Evolutionary conservation across 495 filamentous ascomycete genomes (phyloP).

Genomic region (Hamigera avellanea): DNA sequence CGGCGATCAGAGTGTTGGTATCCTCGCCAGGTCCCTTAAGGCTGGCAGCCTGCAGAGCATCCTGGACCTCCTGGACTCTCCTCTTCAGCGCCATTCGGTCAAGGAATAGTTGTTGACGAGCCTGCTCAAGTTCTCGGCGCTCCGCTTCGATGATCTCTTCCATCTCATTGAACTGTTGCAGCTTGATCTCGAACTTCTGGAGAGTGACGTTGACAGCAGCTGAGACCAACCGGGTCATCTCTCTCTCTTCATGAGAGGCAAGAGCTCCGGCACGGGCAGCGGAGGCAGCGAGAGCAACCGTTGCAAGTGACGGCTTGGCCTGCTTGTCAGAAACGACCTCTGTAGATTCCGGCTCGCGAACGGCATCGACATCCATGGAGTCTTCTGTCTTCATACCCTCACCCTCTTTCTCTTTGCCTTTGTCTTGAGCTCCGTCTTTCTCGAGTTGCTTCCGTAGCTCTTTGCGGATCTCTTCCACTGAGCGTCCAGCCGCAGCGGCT

Average conservation of each 20-base stretch:
- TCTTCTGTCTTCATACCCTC: conserved; percentile 52
- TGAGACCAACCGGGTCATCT: conserved; percentile 85
- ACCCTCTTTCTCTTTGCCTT: conserved; percentile 43
- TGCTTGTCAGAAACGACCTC: conserved; percentile 17
- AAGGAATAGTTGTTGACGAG: conserved; percentile 82
- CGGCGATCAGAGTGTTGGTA: conserved; percentile 38
- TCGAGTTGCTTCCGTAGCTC: conserved; percentile 64
- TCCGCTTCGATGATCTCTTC: conserved; percentile 85
- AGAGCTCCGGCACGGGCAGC: conserved; percentile 79
- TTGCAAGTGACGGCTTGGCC: conserved; percentile 45
- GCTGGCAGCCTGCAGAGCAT: conserved; percentile 53
- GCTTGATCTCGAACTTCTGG: conserved; percentile 72
- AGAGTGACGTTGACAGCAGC: conserved; percentile 74
- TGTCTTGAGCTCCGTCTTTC: conserved; percentile 32
- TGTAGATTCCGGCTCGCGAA: conserved; percentile 15
- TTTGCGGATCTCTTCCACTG: conserved; percentile 71
- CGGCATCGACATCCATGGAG: conserved; percentile 54
- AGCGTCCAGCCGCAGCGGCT: conserved; percentile 76
- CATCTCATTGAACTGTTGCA: conserved; percentile 92
- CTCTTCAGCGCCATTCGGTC: conserved; percentile 85
- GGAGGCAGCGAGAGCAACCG: conserved; percentile 70
- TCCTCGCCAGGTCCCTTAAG: conserved; percentile 44
- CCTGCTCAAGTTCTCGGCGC: conserved; percentile 80
- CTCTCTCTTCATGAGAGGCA: conserved; percentile 89
- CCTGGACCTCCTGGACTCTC: conserved; percentile 71